Base-by-base conservation (phyloP, 2,329 filamentous ascomycete genomes). In the Tolypocladium ovalisporum region DNA sequence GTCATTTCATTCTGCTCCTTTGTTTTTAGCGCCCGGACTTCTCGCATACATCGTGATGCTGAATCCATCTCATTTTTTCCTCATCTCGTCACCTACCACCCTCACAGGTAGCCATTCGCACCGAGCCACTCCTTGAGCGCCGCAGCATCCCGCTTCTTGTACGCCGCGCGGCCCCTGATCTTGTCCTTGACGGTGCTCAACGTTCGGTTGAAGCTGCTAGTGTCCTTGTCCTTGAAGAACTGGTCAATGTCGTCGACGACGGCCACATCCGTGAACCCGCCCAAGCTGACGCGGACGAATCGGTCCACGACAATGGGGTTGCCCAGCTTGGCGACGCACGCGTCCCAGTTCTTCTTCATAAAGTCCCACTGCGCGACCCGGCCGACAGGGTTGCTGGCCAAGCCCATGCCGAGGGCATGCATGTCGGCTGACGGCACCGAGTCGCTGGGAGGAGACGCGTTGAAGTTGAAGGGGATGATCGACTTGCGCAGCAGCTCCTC, bases 261-360 rank as follows among this genome's bases (percentile, higher is more conserved):
- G 61, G 81, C 80, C 17, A 78, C 74, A 64, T 90, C 86, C 3
- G 89, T 83, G 70, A 95, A 97, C 68, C 89, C 88, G 66, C 83
- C 84, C 63, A 99, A 76, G 51, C 85, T 85, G 63, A 88, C 78
- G 64, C 89, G 86, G 65, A 99, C 76, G 74, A 96, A 96, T 53
- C 93, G 86, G 74, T 99, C 93, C 19, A 97, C 78, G 3, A 97
- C 84, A 35, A 97, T 87, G 61, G 90, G 88, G 75, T 97, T 97
- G 47, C 69, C 85, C 56, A 97, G 79, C 71, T 87, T 88, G 59
- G 83, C 75, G 55, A 86, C 80, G 51, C 96, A 81, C 39, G 81
- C 77, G 35, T 83, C 79, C 89, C 93, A 99, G 75, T 96, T 87
- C 49, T 82, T 78, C 74, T 92, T 90, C 67, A 97, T 82, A 73